Base-by-base conservation (phyloP, 495 filamentous ascomycete species). In the Extremus antarcticus region DNA sequence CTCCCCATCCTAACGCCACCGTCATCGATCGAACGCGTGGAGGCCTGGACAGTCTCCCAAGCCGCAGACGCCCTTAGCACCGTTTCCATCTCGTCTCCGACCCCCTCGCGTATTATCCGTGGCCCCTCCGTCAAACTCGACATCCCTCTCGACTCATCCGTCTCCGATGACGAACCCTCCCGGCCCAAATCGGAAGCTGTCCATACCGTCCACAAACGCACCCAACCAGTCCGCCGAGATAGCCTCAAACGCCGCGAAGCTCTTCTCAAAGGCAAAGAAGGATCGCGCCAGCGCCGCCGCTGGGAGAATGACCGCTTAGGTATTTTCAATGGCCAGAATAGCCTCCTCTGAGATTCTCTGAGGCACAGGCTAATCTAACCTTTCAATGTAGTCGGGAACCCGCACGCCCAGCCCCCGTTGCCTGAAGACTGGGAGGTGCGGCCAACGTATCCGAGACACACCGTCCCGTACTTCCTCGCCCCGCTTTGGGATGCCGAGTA, bases 241-340 rank as follows among this genome's bases (percentile, higher is more conserved):
- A 82, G 80, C 59, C 51, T 80, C 56, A 83, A 81, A 64, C 70
- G 80, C 17, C 79, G 91, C 23, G 91, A 96, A 63, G 82, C 83
- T 10, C 61, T 94, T 49, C 71, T 90, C n/a, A 91, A 87, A 70
- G 92, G 91, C 47, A 94, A 90, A 60, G 88, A 95, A 64, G 92
- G 92, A n/a, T 89, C 81, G 56, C 78, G 91, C 43, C 81, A 90
- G 53, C 77, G 92, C 46, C 85, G 88, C 64, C 77, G 90, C 40
- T 96, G 90, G 89, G 92, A 98, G 73, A 98, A 98, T 68, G 91
- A 94, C 70, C 89, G 78, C 60, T 78, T 98, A n/a, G n/a, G n/a
- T n/a, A n/a, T n/a, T n/a, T n/a, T n/a, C n/a, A n/a, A n/a, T n/a
- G n/a, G n/a, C n/a, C n/a, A n/a, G n/a, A n/a, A n/a, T n/a, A n/a